Evolutionary conservation across 345 rosid genomes (phyloP), one percentile per base, ranked within the genome.

Genomic region (Aegle marmelos): DNA sequence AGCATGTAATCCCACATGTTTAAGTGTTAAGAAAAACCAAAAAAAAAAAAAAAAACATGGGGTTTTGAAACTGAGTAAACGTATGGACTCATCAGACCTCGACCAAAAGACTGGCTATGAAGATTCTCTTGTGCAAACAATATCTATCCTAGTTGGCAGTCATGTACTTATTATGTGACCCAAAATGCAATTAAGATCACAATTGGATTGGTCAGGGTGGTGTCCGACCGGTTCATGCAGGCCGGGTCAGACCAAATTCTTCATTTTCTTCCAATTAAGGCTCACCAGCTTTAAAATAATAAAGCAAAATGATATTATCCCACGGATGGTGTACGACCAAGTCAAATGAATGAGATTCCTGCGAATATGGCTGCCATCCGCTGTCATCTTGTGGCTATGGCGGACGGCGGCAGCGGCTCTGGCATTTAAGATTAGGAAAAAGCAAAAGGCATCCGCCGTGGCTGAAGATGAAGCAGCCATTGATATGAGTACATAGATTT

Each of bases 111-210:
- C 80, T 74, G 75, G 74, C 70, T 71, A 72, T 65, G 83, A 83
- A 82, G 94, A 89, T 88, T 88, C 87, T 76, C 82, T 70, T 89
- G 88, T 83, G 90, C 89, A 25, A 87, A 45, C 83, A 74, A 77
- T 82, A 87, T 89, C 84, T 33, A 67, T 70, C 74, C 41, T 48
- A 64, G 85, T 83, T 88, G 88, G 86, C 87, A 85, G 86, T 64
- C 84, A 67, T 76, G 81, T 71, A 77, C 73, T 79, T 66, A 39
- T 75, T 53, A 53, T 16, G 60, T 27, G 48, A 78, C 64, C 81
- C 54, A 69, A 76, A 71, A 56, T 63, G 86, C 82, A 17, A 16
- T 53, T 53, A 83, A 82, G 77, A 78, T 84, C 81, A 28, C 91
- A 84, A 85, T 90, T 88, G 88, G 85, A 58, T 66, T 83, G 86